Conservation (phyloP, 139 green algal genomes). For the Chlorella ohadii region DNA sequence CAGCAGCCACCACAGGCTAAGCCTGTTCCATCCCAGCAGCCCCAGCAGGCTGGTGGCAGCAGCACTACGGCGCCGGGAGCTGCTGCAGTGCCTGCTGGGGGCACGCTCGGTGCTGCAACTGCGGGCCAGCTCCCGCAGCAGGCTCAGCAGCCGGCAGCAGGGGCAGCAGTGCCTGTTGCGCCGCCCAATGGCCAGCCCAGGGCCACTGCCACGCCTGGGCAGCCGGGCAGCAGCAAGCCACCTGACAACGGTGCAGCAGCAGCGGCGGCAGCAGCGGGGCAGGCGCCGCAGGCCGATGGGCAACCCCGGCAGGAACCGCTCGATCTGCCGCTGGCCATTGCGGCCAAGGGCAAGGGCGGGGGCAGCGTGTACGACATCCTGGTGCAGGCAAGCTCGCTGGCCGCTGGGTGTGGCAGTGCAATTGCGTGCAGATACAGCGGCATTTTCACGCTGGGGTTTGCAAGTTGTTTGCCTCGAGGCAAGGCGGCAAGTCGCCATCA, state of each 20-base stretch:
- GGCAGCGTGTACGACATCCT: conserved; percentile 63
- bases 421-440: no score
- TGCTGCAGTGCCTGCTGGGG: not conserved
- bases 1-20: not conserved
- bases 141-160: not conserved
- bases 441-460: no score
- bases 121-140: not conserved
- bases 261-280: no score
- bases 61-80: not conserved
- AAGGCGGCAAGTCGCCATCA: no score
- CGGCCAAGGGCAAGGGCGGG: conserved; percentile 31
- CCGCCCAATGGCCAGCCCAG: not conserved
- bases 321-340: no score
- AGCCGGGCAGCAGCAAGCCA: not conserved
- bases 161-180: not conserved
- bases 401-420: no score
- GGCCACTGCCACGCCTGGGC: not conserved
- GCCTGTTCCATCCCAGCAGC: no score
- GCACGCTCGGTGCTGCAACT: no score
- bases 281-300: no score
- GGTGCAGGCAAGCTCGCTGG: conserved; percentile 34
- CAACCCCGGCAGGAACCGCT: no score
- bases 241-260: no score
- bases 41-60: not conserved
- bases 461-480: no score